These are phyloP conservation scores for Xylariales sp. DNA, from an alignment of 2,329 filamentous ascomycete species.

Conservation along the genomic window DNA sequence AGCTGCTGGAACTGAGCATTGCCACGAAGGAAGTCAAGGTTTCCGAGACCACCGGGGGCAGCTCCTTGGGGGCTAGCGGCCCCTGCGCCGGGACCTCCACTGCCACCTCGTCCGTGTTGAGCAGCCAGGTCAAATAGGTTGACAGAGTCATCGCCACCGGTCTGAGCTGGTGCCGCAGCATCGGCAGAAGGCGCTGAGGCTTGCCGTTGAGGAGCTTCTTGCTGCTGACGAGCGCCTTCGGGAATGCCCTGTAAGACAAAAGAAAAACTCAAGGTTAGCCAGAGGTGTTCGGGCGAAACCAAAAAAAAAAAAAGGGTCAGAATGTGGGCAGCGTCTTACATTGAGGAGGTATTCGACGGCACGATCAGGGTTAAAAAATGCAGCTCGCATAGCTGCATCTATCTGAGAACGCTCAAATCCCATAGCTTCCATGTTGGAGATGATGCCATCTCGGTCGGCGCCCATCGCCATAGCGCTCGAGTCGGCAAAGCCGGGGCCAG, in stretches of 20 bases:
- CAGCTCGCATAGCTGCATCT: conserved; percentile 90
- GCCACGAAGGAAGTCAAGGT: conserved; percentile 88
- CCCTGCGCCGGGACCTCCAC: conserved; percentile 36
- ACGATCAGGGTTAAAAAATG: conserved; percentile 94
- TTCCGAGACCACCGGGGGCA: conserved; percentile 57
- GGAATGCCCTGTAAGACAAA: conserved; percentile 74
- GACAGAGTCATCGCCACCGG: conserved; percentile 58
- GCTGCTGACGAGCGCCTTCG: conserved; percentile 70
- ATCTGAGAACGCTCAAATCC: conserved; percentile 87
- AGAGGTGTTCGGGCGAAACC: too few species aligned
- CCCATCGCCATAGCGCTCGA: conserved; percentile 85
- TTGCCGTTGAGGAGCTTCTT: conserved; percentile 36
- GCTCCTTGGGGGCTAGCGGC: conserved; percentile 32
- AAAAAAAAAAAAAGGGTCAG: too few species aligned
- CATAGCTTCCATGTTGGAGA: conserved; percentile 96
- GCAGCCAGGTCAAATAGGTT: conserved; percentile 94
- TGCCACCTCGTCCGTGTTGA: conserved; percentile 55
- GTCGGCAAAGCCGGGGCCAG: conserved; percentile 54
- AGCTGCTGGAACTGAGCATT: conserved; percentile 98
- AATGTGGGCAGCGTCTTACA: too few species aligned
- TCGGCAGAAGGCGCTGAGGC: conserved; percentile 32
- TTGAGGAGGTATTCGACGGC: conserved; percentile 93
- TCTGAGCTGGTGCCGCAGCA: conserved; percentile 32
- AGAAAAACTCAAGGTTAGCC: too few species aligned
- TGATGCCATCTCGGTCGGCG: conserved; percentile 72